These are phyloP conservation scores for Barnettozyma sp. DNA, from an alignment of 805 yeast species.

Conservation along the genomic window DNA sequence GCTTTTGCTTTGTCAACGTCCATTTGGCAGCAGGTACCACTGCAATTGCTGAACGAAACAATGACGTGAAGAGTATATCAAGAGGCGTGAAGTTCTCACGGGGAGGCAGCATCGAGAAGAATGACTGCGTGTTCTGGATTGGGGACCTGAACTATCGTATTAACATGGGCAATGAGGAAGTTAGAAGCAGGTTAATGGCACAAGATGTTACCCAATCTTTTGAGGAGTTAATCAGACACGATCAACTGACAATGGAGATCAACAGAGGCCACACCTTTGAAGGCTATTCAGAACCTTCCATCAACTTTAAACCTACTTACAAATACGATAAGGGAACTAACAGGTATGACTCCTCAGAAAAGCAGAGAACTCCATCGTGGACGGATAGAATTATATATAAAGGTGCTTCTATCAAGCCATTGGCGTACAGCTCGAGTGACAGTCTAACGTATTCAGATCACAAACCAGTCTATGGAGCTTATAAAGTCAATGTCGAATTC, in stretches of 20 bases:
- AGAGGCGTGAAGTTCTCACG: conserved; percentile 75
- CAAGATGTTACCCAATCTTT: conserved; percentile 38
- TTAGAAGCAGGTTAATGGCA: conserved; percentile 48
- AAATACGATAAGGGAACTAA: conserved; percentile 83
- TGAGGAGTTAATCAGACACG: conserved; percentile 52
- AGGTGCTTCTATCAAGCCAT: conserved; percentile 52
- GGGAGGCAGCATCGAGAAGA: conserved; percentile 69
- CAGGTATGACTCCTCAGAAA: conserved; percentile 81
- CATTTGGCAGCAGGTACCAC: conserved; percentile 91
- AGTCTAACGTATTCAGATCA: conserved; percentile 71
- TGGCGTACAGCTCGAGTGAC: conserved; percentile 64
- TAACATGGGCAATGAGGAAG: conserved; percentile 63
- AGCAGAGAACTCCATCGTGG: conserved; percentile 93
- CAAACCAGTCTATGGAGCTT: conserved; percentile 84
- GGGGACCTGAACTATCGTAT: conserved; percentile 93
- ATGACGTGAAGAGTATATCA: conserved; percentile 70
- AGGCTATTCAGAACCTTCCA: conserved; percentile 68
- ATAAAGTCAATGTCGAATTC: conserved; percentile 55
- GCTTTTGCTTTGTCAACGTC: conserved; percentile 79
- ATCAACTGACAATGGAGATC: conserved; percentile 76
- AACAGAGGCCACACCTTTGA: conserved; percentile 64
- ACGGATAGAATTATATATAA: conserved; percentile 79
- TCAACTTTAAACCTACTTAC: conserved; percentile 83
- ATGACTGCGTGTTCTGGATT: conserved; percentile 84
- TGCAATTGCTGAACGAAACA: conserved; percentile 78